Evolutionary conservation across 768 basidiomycete genomes (phyloP), one percentile per base, ranked within the genome.

Genomic region (Amanita fuliginea): DNA sequence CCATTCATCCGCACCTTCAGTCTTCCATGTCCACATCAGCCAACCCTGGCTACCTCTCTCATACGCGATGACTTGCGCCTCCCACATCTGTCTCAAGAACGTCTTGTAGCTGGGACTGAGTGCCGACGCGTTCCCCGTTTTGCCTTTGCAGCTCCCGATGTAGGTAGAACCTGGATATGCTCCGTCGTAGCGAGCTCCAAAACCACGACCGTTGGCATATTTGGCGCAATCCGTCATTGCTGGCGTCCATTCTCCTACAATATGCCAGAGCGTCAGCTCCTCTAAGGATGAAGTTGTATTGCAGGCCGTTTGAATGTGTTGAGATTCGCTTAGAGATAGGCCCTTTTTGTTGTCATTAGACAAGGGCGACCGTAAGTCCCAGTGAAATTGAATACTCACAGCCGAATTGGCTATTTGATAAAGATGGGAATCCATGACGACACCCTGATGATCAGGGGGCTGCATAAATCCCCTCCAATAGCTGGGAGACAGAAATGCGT

Each of bases 241-340:
- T 3, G 86, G 76, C 1, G 85, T 80, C 82, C 87, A 96, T 67
- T 96, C 92, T 35, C 92, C 91, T 19, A 92, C 88, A 39, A 92
- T 71, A 13, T 78, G 73, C 91, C 88, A 91, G 19, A 93, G 73
- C 34, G 77, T 72, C 55, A 79, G 80, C 18, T 59, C 56, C 0
- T 74, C 60, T 5, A 90, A 70, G 0, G 66, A 56, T 8, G 68
- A 64, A 10, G 65, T 70, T 34, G 66, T 61, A 42, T 54, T 55
- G 57, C 88, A 91, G 3, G 81, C 84, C 2, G 71, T 59, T 42
- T 64, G 53, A 34, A 89, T 84, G 56, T 88, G 86, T 46, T 81
- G 64, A 24, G 68, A 57, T 46, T 77, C 54, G 39, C 65, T 66
- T 14, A 34, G 44, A 19, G 44, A 33, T 52, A 51, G 33, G 30